Evolutionary conservation across 371 early-diverging fungal species (phyloP).

Genomic region (Parasitella parasitica): DNA sequence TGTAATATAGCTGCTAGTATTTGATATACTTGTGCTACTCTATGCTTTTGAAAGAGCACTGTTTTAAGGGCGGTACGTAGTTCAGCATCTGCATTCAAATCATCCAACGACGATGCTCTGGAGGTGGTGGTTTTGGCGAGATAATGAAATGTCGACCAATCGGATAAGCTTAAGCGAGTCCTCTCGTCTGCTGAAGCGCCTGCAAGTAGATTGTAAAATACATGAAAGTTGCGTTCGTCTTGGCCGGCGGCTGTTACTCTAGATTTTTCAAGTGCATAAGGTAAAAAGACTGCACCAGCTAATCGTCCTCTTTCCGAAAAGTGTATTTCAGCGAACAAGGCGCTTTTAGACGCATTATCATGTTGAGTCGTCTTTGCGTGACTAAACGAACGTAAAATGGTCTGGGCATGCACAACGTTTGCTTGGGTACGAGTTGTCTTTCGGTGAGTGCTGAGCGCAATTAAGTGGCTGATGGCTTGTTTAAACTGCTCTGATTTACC

Average conservation of each 20-base stretch:
- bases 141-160: conserved; percentile 34
- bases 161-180: conserved; percentile 17
- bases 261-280: conserved; percentile 84
- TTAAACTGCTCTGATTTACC: conserved; percentile 80
- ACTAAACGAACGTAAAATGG: conserved; percentile 77
- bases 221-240: conserved; percentile 87
- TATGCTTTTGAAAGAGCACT: conserved; percentile 74
- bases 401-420: conserved; percentile 67
- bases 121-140: conserved; percentile 42
- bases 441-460: conserved; percentile 70
- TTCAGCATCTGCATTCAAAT: conserved; percentile 58
- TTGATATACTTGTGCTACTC: conserved; percentile 79
- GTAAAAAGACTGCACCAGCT: conserved; percentile 78
- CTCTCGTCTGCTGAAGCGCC: conserved; percentile 27
- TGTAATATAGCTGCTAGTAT: conserved; percentile 86
- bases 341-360: conserved; percentile 83
- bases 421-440: conserved; percentile 78
- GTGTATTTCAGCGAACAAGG: conserved; percentile 83
- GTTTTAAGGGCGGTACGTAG: conserved; percentile 76
- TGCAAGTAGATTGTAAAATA: conserved; percentile 83
- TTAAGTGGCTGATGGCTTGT: conserved; percentile 65
- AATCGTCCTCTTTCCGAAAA: conserved; percentile 87
- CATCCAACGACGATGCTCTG: conserved; percentile 48
- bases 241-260: conserved; percentile 62
- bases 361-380: conserved; percentile 77